A percentile compares a stretch with the other conserved stretches of the same genome.
These are phyloP conservation scores for Fusarium neocosmosporiellum DNA, from an alignment of 2,329 filamentous ascomycete species.

Conservation along the genomic window DNA sequence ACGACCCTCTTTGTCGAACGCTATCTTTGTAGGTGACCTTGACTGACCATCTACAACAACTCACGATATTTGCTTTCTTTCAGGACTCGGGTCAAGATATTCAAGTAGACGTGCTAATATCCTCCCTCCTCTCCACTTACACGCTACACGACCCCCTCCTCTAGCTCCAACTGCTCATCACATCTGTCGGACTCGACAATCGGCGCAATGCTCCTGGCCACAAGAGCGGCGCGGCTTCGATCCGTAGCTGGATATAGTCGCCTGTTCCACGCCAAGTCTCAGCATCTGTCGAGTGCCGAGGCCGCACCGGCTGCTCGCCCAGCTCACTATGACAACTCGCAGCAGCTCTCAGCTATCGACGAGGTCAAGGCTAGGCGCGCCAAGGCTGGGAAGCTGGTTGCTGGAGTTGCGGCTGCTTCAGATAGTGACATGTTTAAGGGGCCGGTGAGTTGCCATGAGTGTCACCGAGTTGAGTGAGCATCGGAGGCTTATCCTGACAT, in stretches of 20 bases:
- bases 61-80: not conserved
- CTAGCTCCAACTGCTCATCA: not conserved
- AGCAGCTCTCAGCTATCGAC: conserved; percentile 43
- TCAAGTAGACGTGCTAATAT: not conserved
- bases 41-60: not conserved
- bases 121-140: conserved; percentile 12
- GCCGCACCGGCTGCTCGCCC: conserved; percentile 38
- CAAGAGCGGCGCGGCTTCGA: conserved; percentile 36
- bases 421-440: conserved; percentile 88
- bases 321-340: conserved; percentile 39
- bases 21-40: not conserved
- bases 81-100: not conserved
- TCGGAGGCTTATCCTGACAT: not conserved
- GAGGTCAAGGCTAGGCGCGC: conserved; percentile 60
- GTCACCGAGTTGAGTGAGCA: not conserved
- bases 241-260: conserved; percentile 17
- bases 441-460: conserved; percentile 60
- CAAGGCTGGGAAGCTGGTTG: conserved; percentile 78
- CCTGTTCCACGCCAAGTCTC: conserved; percentile 32
- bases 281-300: conserved; percentile 38
- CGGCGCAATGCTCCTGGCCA: conserved; percentile 33
- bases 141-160: conserved; percentile 4
- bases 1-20: conserved; percentile 2
- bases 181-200: not conserved
- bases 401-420: conserved; percentile 79